Conservation (phyloP, 2,329 filamentous ascomycete genomes). For the Aureobasidium sp. region DNA sequence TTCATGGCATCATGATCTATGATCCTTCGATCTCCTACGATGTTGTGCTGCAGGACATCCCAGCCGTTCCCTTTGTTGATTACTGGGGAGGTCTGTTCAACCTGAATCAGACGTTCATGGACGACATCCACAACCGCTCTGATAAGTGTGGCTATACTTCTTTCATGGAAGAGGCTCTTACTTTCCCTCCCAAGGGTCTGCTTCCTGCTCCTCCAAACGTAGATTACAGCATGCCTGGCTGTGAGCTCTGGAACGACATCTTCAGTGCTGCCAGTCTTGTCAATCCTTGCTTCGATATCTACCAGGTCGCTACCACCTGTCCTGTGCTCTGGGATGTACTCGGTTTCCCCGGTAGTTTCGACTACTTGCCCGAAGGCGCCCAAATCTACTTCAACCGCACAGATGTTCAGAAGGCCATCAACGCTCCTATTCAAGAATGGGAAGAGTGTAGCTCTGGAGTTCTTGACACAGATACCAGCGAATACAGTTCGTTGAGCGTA, state of each 20-base stretch:
- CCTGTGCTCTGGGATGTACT: slow-evolving; percentile 63
- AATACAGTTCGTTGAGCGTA: slow-evolving; percentile 49
- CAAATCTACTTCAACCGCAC: slow-evolving; percentile 62
- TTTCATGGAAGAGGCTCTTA: slow-evolving; percentile 54
- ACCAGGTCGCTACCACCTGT: slow-evolving; percentile 65
- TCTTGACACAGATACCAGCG: slow-evolving; percentile 42
- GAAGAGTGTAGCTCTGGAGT: slow-evolving; percentile 48
- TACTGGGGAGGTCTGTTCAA: slow-evolving; percentile 54
- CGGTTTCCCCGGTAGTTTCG: slow-evolving; percentile 57
- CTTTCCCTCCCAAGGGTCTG: slow-evolving; percentile 59
- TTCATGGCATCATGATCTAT: slow-evolving; percentile 64
- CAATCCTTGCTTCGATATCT: slow-evolving; percentile 77
- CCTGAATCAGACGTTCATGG: slow-evolving; percentile 54
- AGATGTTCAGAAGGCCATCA: slow-evolving; percentile 62
- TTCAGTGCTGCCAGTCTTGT: slow-evolving; percentile 45
- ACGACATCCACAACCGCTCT: slow-evolving; percentile 42
- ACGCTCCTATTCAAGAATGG: slow-evolving; percentile 55
- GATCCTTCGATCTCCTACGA: slow-evolving; percentile 58
- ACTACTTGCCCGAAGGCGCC: slow-evolving; percentile 57
- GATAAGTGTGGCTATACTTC: slow-evolving; percentile 56
- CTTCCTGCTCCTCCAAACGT: slow-evolving; percentile 49
- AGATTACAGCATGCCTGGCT: slow-evolving; percentile 41
- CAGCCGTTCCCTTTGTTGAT: slow-evolving; percentile 53
- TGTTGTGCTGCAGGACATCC: slow-evolving; percentile 43
- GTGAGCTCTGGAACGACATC: slow-evolving; percentile 44